Base-by-base conservation (phyloP, 768 basidiomycete genomes). In the Mycena venus region DNA sequence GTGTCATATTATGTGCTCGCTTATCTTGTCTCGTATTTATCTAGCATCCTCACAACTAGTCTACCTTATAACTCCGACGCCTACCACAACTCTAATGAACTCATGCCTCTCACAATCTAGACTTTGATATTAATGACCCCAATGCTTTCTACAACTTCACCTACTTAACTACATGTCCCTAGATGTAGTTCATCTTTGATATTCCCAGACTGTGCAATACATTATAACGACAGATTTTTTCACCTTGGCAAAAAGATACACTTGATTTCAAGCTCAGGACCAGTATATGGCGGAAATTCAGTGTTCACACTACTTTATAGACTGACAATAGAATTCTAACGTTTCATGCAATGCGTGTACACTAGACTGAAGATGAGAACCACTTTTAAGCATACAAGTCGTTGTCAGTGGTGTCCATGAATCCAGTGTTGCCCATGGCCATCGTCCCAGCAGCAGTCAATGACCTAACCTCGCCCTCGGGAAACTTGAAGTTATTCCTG, bases 401-500 rank as follows among this genome's bases (percentile, higher is more conserved):
- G 40, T 42, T 15, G 15, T 42, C 40, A 42, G 11, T 17, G 40
- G 4, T 15, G 11, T 47, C 44, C 19, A 10, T 47, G 44, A 47
- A n/a, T 47, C 44, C 44, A 47, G 44, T 10, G 5, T 47, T 47
- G 4, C 44, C n/a, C n/a, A n/a, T n/a, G 21, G 21, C n/a, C 6
- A 5, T 47, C 44, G 44, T 5, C 44, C 3, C 44, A 47, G 44
- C 85, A 42, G 84, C 79, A 56, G 85, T n/a, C n/a, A n/a, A 47
- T n/a, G 21, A 77, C 32, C 84, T 83, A 19, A 80, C 82, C 68
- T 80, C 85, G 62, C 91, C 89, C 78, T 97, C 97, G 34, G 98
- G 98, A 96, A 99, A 99, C 89, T 96, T 97, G 92, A 99, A 99
- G 83, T 92, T 94, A 85, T 93, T 94, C 59, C 98, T 97, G 81